Conservation (phyloP, 2,329 filamentous ascomycete species). For the Teratosphaeriaceae sp. region DNA sequence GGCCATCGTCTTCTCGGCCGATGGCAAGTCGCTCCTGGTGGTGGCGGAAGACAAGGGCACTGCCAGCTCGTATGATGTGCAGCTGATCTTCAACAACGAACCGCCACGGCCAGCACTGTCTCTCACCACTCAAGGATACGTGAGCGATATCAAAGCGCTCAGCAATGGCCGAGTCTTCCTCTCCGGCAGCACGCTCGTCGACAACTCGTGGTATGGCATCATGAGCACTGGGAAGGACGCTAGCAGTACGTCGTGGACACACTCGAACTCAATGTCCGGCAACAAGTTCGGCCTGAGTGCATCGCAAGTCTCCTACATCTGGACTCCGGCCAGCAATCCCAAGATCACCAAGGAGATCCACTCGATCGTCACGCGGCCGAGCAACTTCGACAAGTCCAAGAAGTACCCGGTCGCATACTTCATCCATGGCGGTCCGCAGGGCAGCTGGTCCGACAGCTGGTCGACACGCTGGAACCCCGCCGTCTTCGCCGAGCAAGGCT, state of each 20-base stretch:
- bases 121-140: constrained; percentile 47
- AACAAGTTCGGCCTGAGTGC: constrained; percentile 59
- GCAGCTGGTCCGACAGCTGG: constrained; percentile 22
- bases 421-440: constrained; percentile 27
- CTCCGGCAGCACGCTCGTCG: constrained; percentile 61
- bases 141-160: constrained; percentile 49
- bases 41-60: constrained; percentile 64
- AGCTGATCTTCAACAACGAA: constrained; percentile 18
- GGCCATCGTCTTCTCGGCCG: constrained; percentile 43
- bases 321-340: constrained; percentile 56
- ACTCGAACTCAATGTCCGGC: constrained; percentile 58
- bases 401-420: constrained; percentile 27
- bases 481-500: constrained; percentile 27
- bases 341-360: constrained; percentile 49
- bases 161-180: constrained; percentile 52
- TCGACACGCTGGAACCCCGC: constrained; percentile 25
- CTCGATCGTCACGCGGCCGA: constrained; percentile 38
- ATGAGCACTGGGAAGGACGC: constrained; percentile 42
- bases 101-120: neutral
- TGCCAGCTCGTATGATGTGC: constrained; percentile 47
- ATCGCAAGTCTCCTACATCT: constrained; percentile 60
- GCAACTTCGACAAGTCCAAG: constrained; percentile 20
- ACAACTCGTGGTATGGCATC: constrained; percentile 64
- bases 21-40: constrained; percentile 61
- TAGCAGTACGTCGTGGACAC: constrained; percentile 21